phyloP scores from a whole-genome alignment of 352 stramenopile genomes.

The Pythium dissimile region DNA sequence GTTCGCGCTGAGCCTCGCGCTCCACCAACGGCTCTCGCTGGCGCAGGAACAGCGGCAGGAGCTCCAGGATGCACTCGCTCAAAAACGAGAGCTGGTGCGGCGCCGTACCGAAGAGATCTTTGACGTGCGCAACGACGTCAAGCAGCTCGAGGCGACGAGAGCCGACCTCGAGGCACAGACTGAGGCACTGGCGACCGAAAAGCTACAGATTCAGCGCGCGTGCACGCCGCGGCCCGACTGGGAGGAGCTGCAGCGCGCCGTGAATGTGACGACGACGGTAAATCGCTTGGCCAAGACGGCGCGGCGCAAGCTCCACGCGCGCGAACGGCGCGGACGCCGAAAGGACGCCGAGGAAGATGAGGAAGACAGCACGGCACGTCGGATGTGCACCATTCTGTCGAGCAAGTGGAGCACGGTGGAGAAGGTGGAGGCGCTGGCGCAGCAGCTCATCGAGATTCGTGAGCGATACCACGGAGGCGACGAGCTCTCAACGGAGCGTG shows the following conservation, averaged over 20 bases:
- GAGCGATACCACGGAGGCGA: conserved; percentile 46
- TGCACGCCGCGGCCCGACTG: conserved; percentile 68
- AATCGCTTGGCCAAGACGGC: conserved; percentile 31
- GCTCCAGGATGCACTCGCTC: conserved; percentile 26
- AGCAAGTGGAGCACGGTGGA: conserved; percentile 63
- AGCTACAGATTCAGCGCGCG: conserved; percentile 39
- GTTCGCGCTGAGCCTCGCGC: neutral
- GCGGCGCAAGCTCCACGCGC: conserved; percentile 12
- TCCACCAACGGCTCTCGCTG: conserved; percentile 14
- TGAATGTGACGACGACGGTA: conserved; percentile 49
- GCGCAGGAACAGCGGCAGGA: conserved; percentile 8
- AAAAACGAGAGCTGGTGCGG: conserved; percentile 30
- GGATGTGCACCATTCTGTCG: conserved; percentile 44
- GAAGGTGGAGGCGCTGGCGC: conserved; percentile 50
- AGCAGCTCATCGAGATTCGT: conserved; percentile 49
- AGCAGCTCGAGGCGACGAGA: conserved; percentile 30
- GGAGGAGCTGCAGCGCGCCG: conserved; percentile 49
- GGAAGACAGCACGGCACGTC: conserved; percentile 15
- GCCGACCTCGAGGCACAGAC: conserved; percentile 22
- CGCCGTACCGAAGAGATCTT: conserved; percentile 60
- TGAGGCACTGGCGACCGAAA: conserved; percentile 31
- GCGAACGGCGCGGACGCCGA: conserved; percentile 1
- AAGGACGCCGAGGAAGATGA: conserved; percentile 39
- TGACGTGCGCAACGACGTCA: conserved; percentile 41
- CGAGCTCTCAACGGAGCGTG: conserved; percentile 42